Evolutionary conservation across 2,329 filamentous ascomycete genomes (phyloP).

Genomic region (Penicillium fuscoglaucum): DNA sequence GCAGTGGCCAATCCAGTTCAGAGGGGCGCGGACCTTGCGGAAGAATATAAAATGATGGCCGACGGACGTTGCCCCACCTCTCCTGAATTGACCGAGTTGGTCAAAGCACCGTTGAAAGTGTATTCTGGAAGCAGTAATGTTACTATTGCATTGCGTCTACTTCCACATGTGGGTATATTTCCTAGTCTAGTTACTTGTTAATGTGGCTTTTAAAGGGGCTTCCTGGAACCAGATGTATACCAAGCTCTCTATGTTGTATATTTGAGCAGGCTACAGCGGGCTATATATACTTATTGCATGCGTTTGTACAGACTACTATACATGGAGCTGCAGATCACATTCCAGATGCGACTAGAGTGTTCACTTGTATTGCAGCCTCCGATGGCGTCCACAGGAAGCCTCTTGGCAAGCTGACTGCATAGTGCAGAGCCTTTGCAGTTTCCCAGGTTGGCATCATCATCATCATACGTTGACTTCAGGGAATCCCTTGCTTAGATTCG

Average conservation of each 20-base stretch:
- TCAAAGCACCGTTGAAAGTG: slow-evolving; percentile 19
- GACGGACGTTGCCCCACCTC: slow-evolving; percentile 19
- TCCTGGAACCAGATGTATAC: background rate
- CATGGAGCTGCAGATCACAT: slow-evolving; percentile 9
- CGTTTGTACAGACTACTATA: background rate
- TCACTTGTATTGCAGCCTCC: slow-evolving; percentile 5
- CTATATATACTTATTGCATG: slow-evolving; percentile 3
- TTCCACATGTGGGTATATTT: background rate
- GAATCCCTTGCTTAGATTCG: background rate
- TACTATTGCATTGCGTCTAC: slow-evolving; percentile 6
- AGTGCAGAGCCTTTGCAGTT: slow-evolving; percentile 15
- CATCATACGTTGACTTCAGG: slow-evolving; percentile 2
- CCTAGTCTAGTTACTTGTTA: no score
- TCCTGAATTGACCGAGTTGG: slow-evolving; percentile 30
- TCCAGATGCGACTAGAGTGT: slow-evolving; percentile 5
- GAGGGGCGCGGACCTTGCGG: slow-evolving; percentile 20
- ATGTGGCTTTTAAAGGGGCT: background rate
- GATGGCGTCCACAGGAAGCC: slow-evolving; percentile 1
- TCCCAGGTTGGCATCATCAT: slow-evolving; percentile 8
- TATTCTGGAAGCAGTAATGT: slow-evolving; percentile 8
- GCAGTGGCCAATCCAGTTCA: slow-evolving; percentile 5
- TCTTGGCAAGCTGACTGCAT: slow-evolving; percentile 22
- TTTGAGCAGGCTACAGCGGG: background rate
- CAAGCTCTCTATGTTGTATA: background rate
- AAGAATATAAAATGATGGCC: slow-evolving; percentile 16